Conservation (phyloP, 148 eudicot species). For the Rhododendron ovatum region DNA sequence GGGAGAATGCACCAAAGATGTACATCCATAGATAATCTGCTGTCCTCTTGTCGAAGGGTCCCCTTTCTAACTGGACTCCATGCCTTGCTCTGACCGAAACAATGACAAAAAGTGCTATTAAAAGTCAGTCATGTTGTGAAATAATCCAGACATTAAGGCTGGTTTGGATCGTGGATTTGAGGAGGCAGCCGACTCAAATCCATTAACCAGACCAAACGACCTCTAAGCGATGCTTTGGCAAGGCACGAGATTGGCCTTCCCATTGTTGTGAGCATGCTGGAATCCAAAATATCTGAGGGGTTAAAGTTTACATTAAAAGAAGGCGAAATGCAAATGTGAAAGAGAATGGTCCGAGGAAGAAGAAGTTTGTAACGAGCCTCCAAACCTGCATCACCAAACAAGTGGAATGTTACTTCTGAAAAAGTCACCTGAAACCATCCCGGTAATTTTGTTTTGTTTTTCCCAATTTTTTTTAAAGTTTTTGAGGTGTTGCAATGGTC, state of each 20-base stretch:
- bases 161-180: background rate
- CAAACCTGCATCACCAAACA: constrained; percentile 29
- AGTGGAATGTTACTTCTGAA: too few species aligned
- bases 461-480: too few species aligned
- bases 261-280: background rate
- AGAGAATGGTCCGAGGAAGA: constrained; percentile 36
- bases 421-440: background rate
- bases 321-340: constrained; percentile 27
- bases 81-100: constrained; percentile 19
- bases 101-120: background rate
- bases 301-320: constrained; percentile 24
- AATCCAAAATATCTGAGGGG: background rate
- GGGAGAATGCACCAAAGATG: constrained; percentile 33
- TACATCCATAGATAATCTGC: constrained; percentile 45
- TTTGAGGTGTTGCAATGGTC: background rate
- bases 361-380: constrained; percentile 43
- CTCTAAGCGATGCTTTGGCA: background rate
- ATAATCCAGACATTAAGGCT: background rate
- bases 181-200: background rate
- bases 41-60: constrained; percentile 41
- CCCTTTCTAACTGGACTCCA: constrained; percentile 36
- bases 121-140: background rate
- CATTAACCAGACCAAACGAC: background rate
- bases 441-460: background rate
- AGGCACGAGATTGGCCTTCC: background rate